A percentile compares a stretch with the other conserved stretches of the same genome.
These are phyloP conservation scores for Cryptococcus sp. DNA, from an alignment of 1,284 basidiomycete species.

Conservation along the genomic window DNA sequence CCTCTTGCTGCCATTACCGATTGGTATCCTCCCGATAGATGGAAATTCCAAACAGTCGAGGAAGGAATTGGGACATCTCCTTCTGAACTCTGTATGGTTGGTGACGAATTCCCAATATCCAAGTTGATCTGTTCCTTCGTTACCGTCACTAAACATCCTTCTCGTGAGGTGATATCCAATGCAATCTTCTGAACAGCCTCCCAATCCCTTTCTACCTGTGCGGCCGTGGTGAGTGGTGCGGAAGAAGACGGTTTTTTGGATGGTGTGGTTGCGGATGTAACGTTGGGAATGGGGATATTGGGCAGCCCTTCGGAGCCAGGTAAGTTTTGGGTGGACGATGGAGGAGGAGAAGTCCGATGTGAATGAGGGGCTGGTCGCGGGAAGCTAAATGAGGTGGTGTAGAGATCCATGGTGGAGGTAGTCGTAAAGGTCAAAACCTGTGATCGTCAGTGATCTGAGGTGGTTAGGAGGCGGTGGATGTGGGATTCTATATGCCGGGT, in stretches of 20 bases:
- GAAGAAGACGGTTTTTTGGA: constrained; percentile 8
- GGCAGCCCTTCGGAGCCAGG: constrained; percentile 10
- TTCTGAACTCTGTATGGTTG: not conserved
- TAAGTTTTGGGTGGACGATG: constrained; percentile 8
- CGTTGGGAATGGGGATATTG: constrained; percentile 18
- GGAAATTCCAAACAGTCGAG: constrained; percentile 66
- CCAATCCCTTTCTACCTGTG: constrained; percentile 38
- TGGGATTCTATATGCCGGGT: too few relatives aligned
- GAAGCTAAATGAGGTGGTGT: constrained; percentile 67
- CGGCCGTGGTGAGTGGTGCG: constrained; percentile 13
- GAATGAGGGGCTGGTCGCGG: constrained; percentile 31
- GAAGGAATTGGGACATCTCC: constrained; percentile 8
- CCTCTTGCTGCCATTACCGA: constrained; percentile 89
- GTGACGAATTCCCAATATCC: constrained; percentile 5
- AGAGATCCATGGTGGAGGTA: constrained; percentile 69
- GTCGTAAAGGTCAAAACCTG: not conserved
- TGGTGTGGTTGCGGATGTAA: constrained; percentile 14
- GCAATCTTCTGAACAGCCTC: constrained; percentile 77
- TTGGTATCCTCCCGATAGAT: constrained; percentile 83
- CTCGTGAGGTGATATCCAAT: constrained; percentile 70
- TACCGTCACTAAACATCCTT: constrained; percentile 76
- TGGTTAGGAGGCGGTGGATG: too few relatives aligned
- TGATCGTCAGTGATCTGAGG: too few relatives aligned
- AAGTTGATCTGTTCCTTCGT: constrained; percentile 52
- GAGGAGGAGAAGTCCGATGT: constrained; percentile 11